A percentile compares a stretch with the other conserved stretches of the same genome.
phyloP scores from a whole-genome alignment of 495 filamentous ascomycete genomes.

The Viridothelium virens region DNA sequence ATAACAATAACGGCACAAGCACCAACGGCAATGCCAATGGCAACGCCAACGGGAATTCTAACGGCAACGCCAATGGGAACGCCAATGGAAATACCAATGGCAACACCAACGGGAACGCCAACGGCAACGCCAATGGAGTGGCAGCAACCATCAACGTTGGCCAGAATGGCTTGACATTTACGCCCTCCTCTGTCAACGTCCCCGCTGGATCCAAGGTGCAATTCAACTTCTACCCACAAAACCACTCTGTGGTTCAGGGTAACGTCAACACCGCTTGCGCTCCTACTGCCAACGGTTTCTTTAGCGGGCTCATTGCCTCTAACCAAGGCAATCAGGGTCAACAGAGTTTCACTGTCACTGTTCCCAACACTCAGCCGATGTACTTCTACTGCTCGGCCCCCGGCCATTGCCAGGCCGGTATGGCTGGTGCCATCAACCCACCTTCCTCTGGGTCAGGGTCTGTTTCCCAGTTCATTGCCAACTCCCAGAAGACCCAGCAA shows the following conservation, averaged over 20 bases:
- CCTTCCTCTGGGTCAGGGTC: background rate
- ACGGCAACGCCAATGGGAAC: background rate
- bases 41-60: background rate
- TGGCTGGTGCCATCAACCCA: conserved; percentile 10
- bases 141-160: conserved; percentile 6
- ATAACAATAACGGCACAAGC: too few species aligned
- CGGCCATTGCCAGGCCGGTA: conserved; percentile 9
- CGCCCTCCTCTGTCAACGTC: background rate
- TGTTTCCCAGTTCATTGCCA: conserved; percentile 4
- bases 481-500: conserved; percentile 9
- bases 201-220: conserved; percentile 6
- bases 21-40: background rate
- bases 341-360: conserved; percentile 3
- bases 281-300: background rate
- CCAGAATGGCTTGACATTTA: conserved; percentile 7
- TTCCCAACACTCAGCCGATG: background rate
- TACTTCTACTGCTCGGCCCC: conserved; percentile 8
- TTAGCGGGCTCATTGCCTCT: conserved; percentile 3
- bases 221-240: conserved; percentile 3
- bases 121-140: background rate
- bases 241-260: conserved; percentile 8
- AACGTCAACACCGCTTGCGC: conserved; percentile 7
- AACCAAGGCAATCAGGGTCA: conserved; percentile 8
- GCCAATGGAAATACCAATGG: background rate
- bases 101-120: background rate